Evolutionary conservation across 176 grass and related monocot species (phyloP).

Genomic region (Bonia amplexicaulis): DNA sequence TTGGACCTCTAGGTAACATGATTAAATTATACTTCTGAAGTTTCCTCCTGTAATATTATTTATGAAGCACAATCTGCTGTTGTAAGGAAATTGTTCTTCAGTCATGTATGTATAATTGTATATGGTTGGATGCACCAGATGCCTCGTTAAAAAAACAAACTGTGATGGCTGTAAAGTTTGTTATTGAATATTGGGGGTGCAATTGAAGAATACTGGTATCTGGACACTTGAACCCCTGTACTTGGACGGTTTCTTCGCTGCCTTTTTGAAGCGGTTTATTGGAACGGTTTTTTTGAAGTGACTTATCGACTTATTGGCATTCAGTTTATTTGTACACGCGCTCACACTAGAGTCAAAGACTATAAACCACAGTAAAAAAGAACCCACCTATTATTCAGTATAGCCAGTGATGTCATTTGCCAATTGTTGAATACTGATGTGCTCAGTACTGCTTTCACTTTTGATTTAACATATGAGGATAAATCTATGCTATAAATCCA

Average conservation of each 20-base stretch:
- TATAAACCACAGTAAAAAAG: too few relatives aligned
- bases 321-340: too few relatives aligned
- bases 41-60: constrained; percentile 33
- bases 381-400: not conserved
- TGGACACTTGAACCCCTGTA: not conserved
- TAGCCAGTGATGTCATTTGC: not conserved
- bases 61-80: not conserved
- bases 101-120: not conserved
- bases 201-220: not conserved
- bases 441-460: too few relatives aligned
- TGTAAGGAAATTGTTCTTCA: constrained; percentile 20
- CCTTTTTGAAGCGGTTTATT: too few relatives aligned
- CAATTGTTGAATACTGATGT: too few relatives aligned
- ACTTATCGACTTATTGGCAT: too few relatives aligned
- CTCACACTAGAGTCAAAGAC: too few relatives aligned
- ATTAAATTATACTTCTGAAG: constrained; percentile 21
- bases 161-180: not conserved
- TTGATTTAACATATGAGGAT: too few relatives aligned
- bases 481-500: too few relatives aligned
- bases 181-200: not conserved
- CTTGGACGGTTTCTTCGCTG: not conserved
- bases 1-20: constrained; percentile 24
- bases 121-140: not conserved
- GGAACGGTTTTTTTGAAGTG: too few relatives aligned
- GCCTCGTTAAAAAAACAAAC: not conserved